Conservation (phyloP, 345 rosid species). For the Rhizophora apiculata region DNA sequence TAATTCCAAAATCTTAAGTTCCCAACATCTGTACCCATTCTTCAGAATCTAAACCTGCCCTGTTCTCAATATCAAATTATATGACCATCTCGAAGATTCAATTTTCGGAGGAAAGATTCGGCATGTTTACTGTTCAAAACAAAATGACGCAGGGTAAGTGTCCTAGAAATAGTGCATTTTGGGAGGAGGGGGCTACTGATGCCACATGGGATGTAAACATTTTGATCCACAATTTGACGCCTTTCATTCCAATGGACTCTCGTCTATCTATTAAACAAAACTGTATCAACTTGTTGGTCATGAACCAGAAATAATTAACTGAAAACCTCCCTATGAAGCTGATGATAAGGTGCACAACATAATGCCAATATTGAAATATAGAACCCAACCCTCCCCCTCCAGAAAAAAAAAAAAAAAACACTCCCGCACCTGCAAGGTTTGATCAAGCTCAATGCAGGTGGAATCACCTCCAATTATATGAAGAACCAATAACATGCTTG, state of each 20-base stretch:
- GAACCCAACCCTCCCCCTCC: background rate
- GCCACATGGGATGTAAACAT: background rate
- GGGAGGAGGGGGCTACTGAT: too few relatives aligned
- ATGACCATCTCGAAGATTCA: too few relatives aligned
- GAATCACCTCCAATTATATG: background rate
- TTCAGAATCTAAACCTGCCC: too few relatives aligned
- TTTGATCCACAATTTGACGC: background rate
- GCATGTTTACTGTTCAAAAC: too few relatives aligned
- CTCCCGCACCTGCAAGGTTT: background rate
- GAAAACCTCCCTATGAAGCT: constrained; percentile 1
- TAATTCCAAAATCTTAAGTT: too few relatives aligned
- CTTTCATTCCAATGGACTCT: background rate
- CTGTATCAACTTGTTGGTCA: too few relatives aligned
- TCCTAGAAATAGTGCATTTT: too few relatives aligned
- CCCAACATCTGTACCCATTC: too few relatives aligned
- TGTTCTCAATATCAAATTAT: too few relatives aligned
- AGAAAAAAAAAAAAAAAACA: background rate
- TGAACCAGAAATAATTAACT: too few relatives aligned
- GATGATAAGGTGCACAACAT: constrained; percentile 4
- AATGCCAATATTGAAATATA: background rate
- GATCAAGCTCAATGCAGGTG: background rate
- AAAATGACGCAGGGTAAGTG: too few relatives aligned
- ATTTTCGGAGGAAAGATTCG: too few relatives aligned
- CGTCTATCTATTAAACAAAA: background rate
- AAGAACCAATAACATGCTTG: background rate